phyloP scores from a whole-genome alignment of 129 eudicot genomes.

The Solidago caesia region DNA sequence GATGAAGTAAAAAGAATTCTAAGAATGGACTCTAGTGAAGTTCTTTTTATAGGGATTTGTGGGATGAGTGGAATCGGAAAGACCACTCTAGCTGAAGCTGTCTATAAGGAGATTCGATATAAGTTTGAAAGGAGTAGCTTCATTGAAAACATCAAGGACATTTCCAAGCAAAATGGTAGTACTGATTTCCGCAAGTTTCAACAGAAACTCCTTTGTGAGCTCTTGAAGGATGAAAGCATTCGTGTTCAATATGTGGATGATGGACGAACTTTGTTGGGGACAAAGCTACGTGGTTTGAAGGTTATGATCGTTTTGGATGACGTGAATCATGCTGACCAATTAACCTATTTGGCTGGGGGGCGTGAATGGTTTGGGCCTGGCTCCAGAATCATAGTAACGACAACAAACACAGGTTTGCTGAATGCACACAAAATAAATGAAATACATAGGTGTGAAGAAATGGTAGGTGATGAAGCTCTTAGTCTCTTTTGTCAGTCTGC shows the following conservation, averaged over 20 bases:
- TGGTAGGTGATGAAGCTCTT: not conserved
- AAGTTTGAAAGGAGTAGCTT: not conserved
- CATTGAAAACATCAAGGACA: not conserved
- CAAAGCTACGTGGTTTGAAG: not conserved
- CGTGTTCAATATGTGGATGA: not conserved
- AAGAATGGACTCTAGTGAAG: too few species aligned
- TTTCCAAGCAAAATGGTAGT: not conserved
- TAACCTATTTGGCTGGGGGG: not conserved
- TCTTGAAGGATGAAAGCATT: not conserved
- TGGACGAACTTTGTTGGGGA: not conserved
- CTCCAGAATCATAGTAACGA: not conserved
- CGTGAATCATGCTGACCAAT: not conserved
- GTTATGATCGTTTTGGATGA: not conserved
- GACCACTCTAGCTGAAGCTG: not conserved
- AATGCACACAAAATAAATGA: not conserved
- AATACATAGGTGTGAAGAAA: not conserved
- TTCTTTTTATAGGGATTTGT: too few species aligned
- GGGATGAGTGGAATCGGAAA: not conserved
- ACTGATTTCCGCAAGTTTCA: not conserved
- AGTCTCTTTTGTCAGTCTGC: not conserved
- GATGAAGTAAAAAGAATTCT: too few species aligned
- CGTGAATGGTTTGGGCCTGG: constrained; percentile 3
- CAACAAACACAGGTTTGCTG: not conserved
- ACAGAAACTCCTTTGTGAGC: not conserved
- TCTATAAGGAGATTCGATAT: not conserved